Evolutionary conservation across 2,329 filamentous ascomycete genomes (phyloP), one percentile per base, ranked within the genome.

Genomic region (Clonostachys chloroleuca): DNA sequence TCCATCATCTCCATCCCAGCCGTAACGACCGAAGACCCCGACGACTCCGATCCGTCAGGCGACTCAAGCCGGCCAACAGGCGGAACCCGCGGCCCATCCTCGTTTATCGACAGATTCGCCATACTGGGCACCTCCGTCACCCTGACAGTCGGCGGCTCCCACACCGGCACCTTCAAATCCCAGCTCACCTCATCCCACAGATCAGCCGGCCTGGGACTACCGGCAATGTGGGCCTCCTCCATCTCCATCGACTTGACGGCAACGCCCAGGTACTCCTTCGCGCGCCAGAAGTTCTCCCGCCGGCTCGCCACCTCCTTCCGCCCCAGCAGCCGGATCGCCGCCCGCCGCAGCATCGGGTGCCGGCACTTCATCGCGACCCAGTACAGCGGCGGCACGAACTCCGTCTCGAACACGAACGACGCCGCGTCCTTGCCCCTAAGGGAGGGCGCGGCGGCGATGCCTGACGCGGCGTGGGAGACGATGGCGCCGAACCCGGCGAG

Each of bases 401-500:
- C 67, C 12, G 67, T 70, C 37, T 73, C 69, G 42, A 73, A 74
- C 6, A 60, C 64, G 35, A 74, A 74, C 5, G 53, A 54, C 36
- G 17, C 42, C 55, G 45, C 46, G 53, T 43, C 43, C 48, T 49
- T 30, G 50, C 16, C 33, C 47, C 51, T 44, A 24, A 16, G 18
- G 51, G 44, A 1, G 52, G 40, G 34, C 34, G 30, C 10, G 2
- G n/a, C 40, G 1, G 54, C 50, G 14, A 64, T 55, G 16, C 67
- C 57, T 0, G 59, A 54, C 5, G 61, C 58, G 0, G 65, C 63
- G 0, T 67, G 51, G 2, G 62, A 59, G 33, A 73, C 59, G 40
- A 73, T 65, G 40, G 59, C 52, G 12, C 64, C 59, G 34, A 73
- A 73, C 5, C 58, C 56, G 2, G 59, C 40, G 2, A 65, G 49